Base-by-base conservation (phyloP, 768 basidiomycete species). In the Lactifluus pinguis region DNA sequence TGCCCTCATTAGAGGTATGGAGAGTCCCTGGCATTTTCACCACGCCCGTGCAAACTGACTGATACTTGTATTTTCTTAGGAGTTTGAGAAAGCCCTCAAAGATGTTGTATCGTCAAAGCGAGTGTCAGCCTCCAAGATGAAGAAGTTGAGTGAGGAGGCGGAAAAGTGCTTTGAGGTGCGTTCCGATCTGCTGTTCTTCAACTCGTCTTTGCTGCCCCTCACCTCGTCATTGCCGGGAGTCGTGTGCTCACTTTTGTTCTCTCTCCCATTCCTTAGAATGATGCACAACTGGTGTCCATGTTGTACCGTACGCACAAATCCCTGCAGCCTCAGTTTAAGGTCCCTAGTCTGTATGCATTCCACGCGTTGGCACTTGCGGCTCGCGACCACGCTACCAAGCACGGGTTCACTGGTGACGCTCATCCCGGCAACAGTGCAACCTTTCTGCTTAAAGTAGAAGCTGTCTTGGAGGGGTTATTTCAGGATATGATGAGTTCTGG, bases 301-400 rank as follows among this genome's bases (percentile, higher is more conserved):
- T 80, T 98, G 39, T 97, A 91, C 73, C 87, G 90, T 59, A 88
- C 86, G 10, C 95, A 98, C 76, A 92, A 89, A 72, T 81, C 85
- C 9, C 78, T 95, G 39, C 75, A 84, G 4, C 72, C 81, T 15
- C 67, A 79, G 11, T 78, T 80, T 64, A 95, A 98, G 71, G 82
- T 95, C 61, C 84, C 83, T 42, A 93, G 92, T 74, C 78, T 99
- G 53, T 99, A 98, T 73, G 84, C 87, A 44, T 91, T 99, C 70
- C 95, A 99, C 74, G 90, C 95, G 19, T 79, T 99, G 62, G 83
- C 92, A 47, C 85, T 95, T 60, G 93, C 87, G 17, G 92, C 92
- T 19, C 80, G 84, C 61, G 76, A 77, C 60, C 78, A 84, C 50
- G 83, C 78, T 49, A 83, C 76, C 68, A 94, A 93, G 71, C 80